Conservation (phyloP, 352 stramenopile genomes). For the Pythium aphanidermatum region DNA sequence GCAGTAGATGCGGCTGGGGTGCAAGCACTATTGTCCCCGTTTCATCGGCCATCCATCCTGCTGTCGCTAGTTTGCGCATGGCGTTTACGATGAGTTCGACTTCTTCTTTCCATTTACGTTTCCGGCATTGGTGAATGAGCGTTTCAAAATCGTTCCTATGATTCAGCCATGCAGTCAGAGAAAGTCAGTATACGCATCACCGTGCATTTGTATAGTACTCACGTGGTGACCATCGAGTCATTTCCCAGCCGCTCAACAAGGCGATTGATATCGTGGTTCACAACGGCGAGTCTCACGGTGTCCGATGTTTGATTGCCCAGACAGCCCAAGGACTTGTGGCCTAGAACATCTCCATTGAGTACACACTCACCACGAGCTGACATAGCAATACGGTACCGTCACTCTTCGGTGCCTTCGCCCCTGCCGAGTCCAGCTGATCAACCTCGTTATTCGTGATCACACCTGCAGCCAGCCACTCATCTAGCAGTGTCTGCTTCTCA, state of each 20-base stretch:
- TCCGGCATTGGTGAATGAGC: slow-evolving; percentile 75
- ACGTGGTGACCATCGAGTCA: slow-evolving; percentile 51
- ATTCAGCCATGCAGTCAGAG: no score
- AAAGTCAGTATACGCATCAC: background rate
- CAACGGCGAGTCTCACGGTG: slow-evolving; percentile 55
- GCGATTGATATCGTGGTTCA: slow-evolving; percentile 63
- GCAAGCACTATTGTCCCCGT: background rate
- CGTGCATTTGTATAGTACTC: background rate
- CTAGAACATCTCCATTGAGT: slow-evolving; percentile 2
- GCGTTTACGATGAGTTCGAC: slow-evolving; percentile 48
- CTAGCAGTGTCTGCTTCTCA: slow-evolving; percentile 26
- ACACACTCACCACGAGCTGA: slow-evolving; percentile 7
- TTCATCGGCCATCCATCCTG: slow-evolving; percentile 26
- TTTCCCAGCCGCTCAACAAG: slow-evolving; percentile 44
- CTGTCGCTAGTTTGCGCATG: slow-evolving; percentile 40
- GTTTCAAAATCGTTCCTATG: slow-evolving; percentile 81
- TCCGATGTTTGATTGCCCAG: slow-evolving; percentile 58
- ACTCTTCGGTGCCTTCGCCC: background rate
- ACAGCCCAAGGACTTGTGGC: slow-evolving; percentile 42
- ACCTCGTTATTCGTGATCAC: slow-evolving; percentile 34
- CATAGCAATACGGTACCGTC: no score
- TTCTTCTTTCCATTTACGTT: slow-evolving; percentile 78
- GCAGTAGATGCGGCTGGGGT: slow-evolving; percentile 48
- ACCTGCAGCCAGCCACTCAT: slow-evolving; percentile 28
- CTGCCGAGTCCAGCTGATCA: slow-evolving; percentile 7